These are phyloP conservation scores for Taxawa tesnikishii DNA, from an alignment of 2,329 filamentous ascomycete species.

Conservation along the genomic window DNA sequence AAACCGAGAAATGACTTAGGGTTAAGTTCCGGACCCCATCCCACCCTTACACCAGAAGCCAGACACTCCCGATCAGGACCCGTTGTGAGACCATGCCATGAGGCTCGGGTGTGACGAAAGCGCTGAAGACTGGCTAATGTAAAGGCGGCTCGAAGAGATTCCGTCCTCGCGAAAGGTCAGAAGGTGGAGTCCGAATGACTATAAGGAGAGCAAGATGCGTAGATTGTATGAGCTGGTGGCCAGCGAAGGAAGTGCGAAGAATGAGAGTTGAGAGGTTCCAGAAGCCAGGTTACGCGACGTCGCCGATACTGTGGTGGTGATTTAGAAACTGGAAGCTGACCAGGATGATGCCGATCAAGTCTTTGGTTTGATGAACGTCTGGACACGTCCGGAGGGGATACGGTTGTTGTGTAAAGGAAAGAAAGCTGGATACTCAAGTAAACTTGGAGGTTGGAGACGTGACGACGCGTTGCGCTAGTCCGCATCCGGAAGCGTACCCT, in stretches of 20 bases:
- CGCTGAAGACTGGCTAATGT: constrained; percentile 15
- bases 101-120: constrained; percentile 48
- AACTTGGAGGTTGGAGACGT: too few relatives aligned
- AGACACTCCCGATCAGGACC: constrained; percentile 20
- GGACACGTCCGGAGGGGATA: neutral
- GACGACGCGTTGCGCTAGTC: too few relatives aligned
- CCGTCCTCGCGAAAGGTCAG: constrained; percentile 44
- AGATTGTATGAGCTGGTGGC: constrained; percentile 12
- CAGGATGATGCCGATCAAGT: neutral
- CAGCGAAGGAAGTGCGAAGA: constrained; percentile 2
- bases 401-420: too few relatives aligned
- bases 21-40: constrained; percentile 85
- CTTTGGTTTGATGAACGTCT: neutral
- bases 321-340: constrained; percentile 3
- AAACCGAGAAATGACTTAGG: constrained; percentile 71
- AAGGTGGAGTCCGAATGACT: constrained; percentile 69
- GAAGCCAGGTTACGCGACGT: constrained; percentile 2
- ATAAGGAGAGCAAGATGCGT: constrained; percentile 63
- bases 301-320: constrained; percentile 2
- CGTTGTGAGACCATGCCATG: constrained; percentile 43
- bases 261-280: constrained; percentile 1
- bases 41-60: constrained; percentile 31
- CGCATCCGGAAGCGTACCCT: too few relatives aligned
- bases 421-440: too few relatives aligned
- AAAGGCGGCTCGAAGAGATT: constrained; percentile 24